Percentiles rank a stretch among this genome's conserved stretches.
These are phyloP conservation scores for Dioszegia crocea DNA, from an alignment of 768 basidiomycete species.

Conservation along the genomic window DNA sequence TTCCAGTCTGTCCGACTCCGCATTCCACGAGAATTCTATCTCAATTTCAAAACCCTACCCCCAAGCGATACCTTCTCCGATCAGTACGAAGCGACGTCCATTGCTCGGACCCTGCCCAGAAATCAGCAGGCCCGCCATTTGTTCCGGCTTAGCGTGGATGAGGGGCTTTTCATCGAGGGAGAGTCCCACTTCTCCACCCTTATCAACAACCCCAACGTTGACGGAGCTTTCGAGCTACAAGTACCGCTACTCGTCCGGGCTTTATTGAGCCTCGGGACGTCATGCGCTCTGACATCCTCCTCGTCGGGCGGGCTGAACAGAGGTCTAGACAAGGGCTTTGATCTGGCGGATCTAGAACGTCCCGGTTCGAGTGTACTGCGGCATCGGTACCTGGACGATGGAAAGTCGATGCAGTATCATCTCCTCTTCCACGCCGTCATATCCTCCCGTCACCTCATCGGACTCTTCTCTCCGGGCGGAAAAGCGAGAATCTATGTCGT, in stretches of 20 bases:
- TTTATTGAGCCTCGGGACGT: slow-evolving; percentile 75
- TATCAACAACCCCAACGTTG: slow-evolving; percentile 88
- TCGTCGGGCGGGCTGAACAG: slow-evolving; percentile 68
- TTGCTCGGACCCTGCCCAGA: slow-evolving; percentile 72
- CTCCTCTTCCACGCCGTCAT: slow-evolving; percentile 82
- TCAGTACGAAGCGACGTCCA: slow-evolving; percentile 68
- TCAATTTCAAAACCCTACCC: slow-evolving; percentile 73
- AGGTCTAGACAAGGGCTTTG: slow-evolving; percentile 76
- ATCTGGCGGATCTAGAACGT: slow-evolving; percentile 73
- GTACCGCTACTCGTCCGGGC: slow-evolving; percentile 78
- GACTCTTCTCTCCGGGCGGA: slow-evolving; percentile 72
- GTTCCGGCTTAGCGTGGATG: slow-evolving; percentile 75
- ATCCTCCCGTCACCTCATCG: slow-evolving; percentile 76
- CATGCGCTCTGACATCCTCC: slow-evolving; percentile 62
- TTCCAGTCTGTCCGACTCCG: slow-evolving; percentile 76
- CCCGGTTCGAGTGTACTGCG: slow-evolving; percentile 59
- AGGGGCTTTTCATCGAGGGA: slow-evolving; percentile 75
- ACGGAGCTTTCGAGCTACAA: slow-evolving; percentile 91
- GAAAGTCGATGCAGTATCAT: slow-evolving; percentile 67
- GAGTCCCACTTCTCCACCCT: slow-evolving; percentile 89
- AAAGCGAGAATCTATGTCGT: slow-evolving; percentile 76
- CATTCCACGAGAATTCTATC: slow-evolving; percentile 85
- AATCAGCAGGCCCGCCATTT: slow-evolving; percentile 71
- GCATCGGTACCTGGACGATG: slow-evolving; percentile 69
- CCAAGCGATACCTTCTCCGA: slow-evolving; percentile 65